phyloP scores from a whole-genome alignment of 1,284 basidiomycete genomes.

The Malassezia japonica region DNA sequence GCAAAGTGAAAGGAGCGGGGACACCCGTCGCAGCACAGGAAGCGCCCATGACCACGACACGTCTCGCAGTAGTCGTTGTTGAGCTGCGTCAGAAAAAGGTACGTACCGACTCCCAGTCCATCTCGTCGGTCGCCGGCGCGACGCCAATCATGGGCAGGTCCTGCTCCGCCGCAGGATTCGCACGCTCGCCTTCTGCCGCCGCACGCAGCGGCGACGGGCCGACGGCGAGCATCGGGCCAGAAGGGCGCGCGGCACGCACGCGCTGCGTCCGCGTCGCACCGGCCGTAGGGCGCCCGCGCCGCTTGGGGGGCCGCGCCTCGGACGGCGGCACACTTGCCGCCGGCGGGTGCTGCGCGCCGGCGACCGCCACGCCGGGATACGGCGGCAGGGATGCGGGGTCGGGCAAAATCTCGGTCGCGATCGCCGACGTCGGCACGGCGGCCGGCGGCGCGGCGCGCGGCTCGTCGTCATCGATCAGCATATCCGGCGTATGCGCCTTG shows the following conservation, averaged over 20 bases:
- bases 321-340: background rate
- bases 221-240: background rate
- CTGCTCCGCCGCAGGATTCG: conserved; percentile 1
- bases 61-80: conserved; percentile 93
- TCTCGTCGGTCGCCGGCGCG: background rate
- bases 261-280: background rate
- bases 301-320: background rate
- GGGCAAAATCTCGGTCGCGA: background rate
- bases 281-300: background rate
- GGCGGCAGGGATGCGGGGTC: background rate
- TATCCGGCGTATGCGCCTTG: no score
- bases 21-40: conserved; percentile 80
- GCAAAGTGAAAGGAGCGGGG: conserved; percentile 88
- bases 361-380: conserved; percentile 1
- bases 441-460: background rate
- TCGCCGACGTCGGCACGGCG: background rate
- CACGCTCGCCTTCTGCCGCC: background rate
- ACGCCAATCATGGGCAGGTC: conserved; percentile 3
- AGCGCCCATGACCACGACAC: conserved; percentile 67
- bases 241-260: conserved; percentile 3
- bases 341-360: background rate
- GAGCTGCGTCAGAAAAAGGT: conserved; percentile 26
- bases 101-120: conserved; percentile 7
- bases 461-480: background rate
- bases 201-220: background rate